A percentile compares a stretch with the other conserved stretches of the same genome.
Evolutionary conservation across 306 rosid species (phyloP).

Genomic region (Vicia villosa): DNA sequence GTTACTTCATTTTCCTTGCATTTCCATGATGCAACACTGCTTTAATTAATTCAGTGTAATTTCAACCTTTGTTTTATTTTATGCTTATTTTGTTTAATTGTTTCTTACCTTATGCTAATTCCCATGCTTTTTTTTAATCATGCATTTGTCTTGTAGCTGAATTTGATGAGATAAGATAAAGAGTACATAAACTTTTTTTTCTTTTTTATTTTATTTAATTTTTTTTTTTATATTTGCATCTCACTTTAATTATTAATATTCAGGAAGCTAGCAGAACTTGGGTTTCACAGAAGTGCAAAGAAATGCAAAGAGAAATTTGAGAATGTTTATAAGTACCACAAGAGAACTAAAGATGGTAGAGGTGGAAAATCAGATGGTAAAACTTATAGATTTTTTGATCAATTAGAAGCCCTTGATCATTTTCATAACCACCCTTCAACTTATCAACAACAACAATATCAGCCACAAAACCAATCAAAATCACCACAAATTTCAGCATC

Average conservation of each 20-base stretch:
- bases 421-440: constrained; percentile 32
- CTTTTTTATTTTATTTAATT: background rate
- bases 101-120: constrained; percentile 25
- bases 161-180: constrained; percentile 42
- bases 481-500: background rate
- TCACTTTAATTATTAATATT: constrained; percentile 5
- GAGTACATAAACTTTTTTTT: background rate
- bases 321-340: constrained; percentile 92
- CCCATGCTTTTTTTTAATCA: constrained; percentile 24
- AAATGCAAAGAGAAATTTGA: constrained; percentile 97
- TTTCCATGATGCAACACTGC: constrained; percentile 2
- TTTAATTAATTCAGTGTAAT: too few species aligned
- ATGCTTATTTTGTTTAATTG: too few species aligned
- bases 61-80: too few species aligned
- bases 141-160: constrained; percentile 45
- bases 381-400: constrained; percentile 79
- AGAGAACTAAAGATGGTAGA: constrained; percentile 88
- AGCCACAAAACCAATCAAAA: constrained; percentile 27
- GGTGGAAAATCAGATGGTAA: constrained; percentile 83
- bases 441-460: constrained; percentile 30
- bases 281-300: constrained; percentile 78
- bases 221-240: background rate
- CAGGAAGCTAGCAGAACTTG: constrained; percentile 93
- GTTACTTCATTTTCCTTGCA: constrained; percentile 30
- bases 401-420: constrained; percentile 73